Evolutionary conservation across 768 basidiomycete genomes (phyloP).

Genomic region (Goffeauzyma gilvescens): DNA sequence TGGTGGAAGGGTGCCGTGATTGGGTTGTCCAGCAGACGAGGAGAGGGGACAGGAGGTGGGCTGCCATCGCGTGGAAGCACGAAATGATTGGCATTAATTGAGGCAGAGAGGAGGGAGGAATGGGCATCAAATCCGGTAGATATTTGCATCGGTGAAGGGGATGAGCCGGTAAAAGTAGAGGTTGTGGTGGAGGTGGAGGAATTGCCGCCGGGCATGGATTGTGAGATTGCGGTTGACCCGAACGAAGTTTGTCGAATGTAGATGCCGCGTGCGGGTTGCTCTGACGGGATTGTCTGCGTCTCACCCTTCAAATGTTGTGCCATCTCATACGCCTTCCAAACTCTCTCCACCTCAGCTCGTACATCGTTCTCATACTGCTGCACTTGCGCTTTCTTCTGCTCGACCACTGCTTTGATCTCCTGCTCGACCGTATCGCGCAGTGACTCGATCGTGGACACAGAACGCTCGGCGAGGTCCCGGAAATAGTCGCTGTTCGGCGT

Average conservation of each 20-base stretch:
- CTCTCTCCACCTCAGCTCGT: constrained; percentile 22
- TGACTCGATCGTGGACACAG: constrained; percentile 16
- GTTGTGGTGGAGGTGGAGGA: background rate
- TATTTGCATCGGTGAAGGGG: too few relatives aligned
- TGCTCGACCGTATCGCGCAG: constrained; percentile 15
- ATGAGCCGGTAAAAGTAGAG: too few relatives aligned
- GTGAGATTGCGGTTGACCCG: background rate
- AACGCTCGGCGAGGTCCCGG: constrained; percentile 16
- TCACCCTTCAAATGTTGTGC: constrained; percentile 11
- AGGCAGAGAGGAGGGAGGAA: too few relatives aligned
- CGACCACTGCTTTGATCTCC: constrained; percentile 20
- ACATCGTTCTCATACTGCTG: constrained; percentile 18
- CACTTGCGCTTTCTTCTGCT: constrained; percentile 17
- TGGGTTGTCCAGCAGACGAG: background rate
- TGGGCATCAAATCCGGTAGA: too few relatives aligned
- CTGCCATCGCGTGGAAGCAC: too few relatives aligned
- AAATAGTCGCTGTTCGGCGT: constrained; percentile 27
- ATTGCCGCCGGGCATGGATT: too few relatives aligned
- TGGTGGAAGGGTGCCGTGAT: constrained; percentile 6
- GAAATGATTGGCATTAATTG: too few relatives aligned
- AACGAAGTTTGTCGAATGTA: background rate
- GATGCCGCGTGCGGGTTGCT: background rate
- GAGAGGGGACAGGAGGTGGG: background rate
- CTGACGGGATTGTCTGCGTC: constrained; percentile 1
- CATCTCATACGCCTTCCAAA: constrained; percentile 24